Base-by-base conservation (phyloP, 345 rosid genomes). In the Fremontodendron californicum region DNA sequence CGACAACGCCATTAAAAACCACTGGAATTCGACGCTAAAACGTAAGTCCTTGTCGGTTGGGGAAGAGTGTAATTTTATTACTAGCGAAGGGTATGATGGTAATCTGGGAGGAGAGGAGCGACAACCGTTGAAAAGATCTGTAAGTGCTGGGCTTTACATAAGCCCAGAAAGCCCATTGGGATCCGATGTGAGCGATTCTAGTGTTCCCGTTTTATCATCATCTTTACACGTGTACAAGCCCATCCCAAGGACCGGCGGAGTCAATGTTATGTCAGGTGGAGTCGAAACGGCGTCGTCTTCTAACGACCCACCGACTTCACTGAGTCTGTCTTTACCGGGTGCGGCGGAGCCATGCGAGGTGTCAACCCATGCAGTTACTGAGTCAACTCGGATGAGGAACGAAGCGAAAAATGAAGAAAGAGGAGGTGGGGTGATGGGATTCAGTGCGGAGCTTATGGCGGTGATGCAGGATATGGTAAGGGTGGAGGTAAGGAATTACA, bases 21-120 rank as follows among this genome's bases (percentile, higher is more conserved):
- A 92, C 82, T 94, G 98, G 98, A 92, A 94, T 90, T 94, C 98
- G 0, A 92, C 97, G 37, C 86, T 94, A 0, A 94, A 94, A 85
- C 78, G 98, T 19, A 93, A 91, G 86, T 90, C 94, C 35, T 77
- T 85, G 31, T 74, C 78, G 39, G 1, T 82, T 54, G 85, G 85
- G 19, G 90, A 83, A 25, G 85, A 87, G 21, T 84, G 82, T 16
- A 79, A 74, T 64, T 74, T 79, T 21, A 81, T 73, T 13, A 80
- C 60, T 0, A 77, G 72, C 48, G 86, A 79, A 42, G 90, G 85
- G 76, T 84, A 85, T 16, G 96, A 88, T 72, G 90, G 91, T 73
- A 78, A 84, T 84, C 58, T 89, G 52, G 83, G 75, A 2, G 82
- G 69, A 0, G 80, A 81, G 2, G 73, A 70, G 25, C 76, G 16